Percentiles rank a stretch among this genome's conserved stretches.
phyloP scores from a whole-genome alignment of 768 basidiomycete species.

The Termitomyces sp. region DNA sequence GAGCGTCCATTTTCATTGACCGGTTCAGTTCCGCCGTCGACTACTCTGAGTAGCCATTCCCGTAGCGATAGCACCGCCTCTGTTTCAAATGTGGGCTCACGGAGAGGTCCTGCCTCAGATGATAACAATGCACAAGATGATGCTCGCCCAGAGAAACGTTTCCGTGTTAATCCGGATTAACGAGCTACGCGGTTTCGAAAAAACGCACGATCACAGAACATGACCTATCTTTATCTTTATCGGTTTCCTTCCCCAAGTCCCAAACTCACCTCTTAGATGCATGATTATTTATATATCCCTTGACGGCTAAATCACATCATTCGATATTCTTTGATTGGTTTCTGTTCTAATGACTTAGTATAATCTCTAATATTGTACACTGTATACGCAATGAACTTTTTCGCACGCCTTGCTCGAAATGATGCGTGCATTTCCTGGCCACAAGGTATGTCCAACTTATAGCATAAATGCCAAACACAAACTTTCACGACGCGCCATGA shows the following conservation, averaged over 20 bases:
- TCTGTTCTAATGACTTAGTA: background rate
- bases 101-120: constrained; percentile 31
- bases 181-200: background rate
- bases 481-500: no score
- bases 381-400: background rate
- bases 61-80: constrained; percentile 31
- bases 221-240: constrained; percentile 11
- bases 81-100: constrained; percentile 34
- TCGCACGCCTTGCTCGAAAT: no score
- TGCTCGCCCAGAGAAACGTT: constrained; percentile 26
- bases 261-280: background rate
- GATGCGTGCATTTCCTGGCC: no score
- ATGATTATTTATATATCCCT: background rate
- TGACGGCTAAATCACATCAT: background rate
- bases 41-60: constrained; percentile 1
- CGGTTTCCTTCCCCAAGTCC: background rate
- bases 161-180: constrained; percentile 17
- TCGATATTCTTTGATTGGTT: background rate
- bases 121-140: constrained; percentile 22
- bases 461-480: no score
- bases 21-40: constrained; percentile 8
- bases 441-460: no score
- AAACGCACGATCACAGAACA: background rate
- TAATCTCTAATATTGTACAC: background rate
- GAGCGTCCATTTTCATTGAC: constrained; percentile 23